phyloP scores from a whole-genome alignment of 1,284 basidiomycete genomes.

The Rhodotorula sp. region DNA sequence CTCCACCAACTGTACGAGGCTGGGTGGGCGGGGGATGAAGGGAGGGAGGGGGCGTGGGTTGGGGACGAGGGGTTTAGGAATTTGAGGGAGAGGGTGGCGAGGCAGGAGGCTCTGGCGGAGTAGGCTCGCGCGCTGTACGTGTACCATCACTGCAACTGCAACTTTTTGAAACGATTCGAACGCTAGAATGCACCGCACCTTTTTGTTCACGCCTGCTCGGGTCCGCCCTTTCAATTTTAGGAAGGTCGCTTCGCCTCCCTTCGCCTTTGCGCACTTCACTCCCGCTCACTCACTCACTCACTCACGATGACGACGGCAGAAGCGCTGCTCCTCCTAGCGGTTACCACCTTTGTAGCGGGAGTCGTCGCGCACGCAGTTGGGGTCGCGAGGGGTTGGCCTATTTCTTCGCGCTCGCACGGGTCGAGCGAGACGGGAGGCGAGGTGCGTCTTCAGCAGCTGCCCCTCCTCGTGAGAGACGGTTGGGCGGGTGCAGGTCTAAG shows the following conservation, averaged over 20 bases:
- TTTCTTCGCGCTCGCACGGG: neutral
- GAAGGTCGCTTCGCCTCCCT: too few relatives aligned
- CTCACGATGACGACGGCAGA: neutral
- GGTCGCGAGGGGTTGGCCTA: neutral
- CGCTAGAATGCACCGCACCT: too few relatives aligned
- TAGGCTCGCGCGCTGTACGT: neutral
- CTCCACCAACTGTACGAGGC: slow-evolving; percentile 29
- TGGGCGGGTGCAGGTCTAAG: too few relatives aligned
- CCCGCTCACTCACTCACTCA: neutral
- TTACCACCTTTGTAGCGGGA: neutral
- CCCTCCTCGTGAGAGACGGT: too few relatives aligned
- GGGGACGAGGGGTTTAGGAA: slow-evolving; percentile 22
- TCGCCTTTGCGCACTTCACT: too few relatives aligned
- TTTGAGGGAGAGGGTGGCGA: slow-evolving; percentile 20
- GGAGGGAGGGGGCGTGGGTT: slow-evolving; percentile 20
- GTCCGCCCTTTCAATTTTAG: too few relatives aligned
- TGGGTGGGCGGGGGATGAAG: slow-evolving; percentile 13
- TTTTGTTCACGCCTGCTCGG: too few relatives aligned
- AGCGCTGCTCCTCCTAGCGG: neutral
- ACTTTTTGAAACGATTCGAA: too few relatives aligned
- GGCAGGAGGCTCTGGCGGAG: neutral
- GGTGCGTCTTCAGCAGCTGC: too few relatives aligned
- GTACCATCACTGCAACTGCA: neutral
- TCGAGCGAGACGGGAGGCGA: too few relatives aligned
- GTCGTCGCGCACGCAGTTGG: neutral